Conservation (phyloP, 306 rosid species). For the Castanea sativa region DNA sequence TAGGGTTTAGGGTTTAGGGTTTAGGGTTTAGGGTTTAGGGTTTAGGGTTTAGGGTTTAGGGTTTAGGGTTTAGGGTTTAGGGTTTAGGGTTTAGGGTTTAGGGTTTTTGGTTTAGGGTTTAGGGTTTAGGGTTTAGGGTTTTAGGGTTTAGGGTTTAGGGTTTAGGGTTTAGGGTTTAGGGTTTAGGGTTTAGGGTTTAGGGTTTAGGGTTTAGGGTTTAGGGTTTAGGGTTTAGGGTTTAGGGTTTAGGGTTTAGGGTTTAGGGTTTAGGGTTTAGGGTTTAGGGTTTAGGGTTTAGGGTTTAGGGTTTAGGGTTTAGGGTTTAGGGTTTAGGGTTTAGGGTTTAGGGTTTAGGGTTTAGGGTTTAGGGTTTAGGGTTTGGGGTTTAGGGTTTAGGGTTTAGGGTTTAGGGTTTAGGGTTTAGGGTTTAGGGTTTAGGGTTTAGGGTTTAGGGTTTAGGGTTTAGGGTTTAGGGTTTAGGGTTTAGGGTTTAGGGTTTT, state of each 20-base stretch:
- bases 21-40: not conserved
- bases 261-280: conserved; percentile 24
- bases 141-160: not conserved
- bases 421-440: conserved; percentile 25
- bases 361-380: conserved; percentile 16
- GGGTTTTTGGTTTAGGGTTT: not conserved
- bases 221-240: not conserved
- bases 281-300: conserved; percentile 19
- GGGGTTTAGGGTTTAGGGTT: conserved; percentile 17
- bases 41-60: not conserved
- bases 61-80: too few species aligned
- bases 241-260: conserved; percentile 8
- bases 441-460: conserved; percentile 17
- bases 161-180: not conserved
- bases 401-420: conserved; percentile 20
- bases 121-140: too few species aligned
- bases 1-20: not conserved
- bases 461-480: conserved; percentile 17
- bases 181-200: conserved; percentile 5
- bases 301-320: conserved; percentile 18
- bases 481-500: conserved; percentile 15
- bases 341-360: conserved; percentile 5
- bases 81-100: not conserved
- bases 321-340: not conserved
- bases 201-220: not conserved